phyloP scores from a whole-genome alignment of 208 protist genomes.

The Giardia muris region DNA sequence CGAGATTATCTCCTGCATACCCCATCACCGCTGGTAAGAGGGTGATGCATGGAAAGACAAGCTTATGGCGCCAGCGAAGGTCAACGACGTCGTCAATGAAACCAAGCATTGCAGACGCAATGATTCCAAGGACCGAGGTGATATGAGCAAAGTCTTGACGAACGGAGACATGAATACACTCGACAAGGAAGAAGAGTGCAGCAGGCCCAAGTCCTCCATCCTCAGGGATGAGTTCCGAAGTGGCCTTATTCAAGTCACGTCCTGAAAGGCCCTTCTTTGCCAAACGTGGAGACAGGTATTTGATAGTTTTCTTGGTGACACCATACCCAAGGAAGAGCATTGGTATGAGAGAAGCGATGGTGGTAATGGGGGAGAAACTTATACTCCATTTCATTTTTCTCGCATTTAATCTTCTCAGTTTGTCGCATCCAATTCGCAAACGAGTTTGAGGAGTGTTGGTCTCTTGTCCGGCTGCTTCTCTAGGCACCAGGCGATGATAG shows the following conservation, averaged over 20 bases:
- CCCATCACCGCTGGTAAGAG: constrained; percentile 66
- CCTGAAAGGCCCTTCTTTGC: background rate
- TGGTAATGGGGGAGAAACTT: no score
- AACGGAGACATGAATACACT: no score
- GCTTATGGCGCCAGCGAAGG: constrained; percentile 70
- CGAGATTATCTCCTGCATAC: constrained; percentile 59
- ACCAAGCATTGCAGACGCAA: constrained; percentile 61
- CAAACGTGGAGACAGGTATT: background rate
- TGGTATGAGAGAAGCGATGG: no score
- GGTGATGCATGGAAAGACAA: constrained; percentile 80
- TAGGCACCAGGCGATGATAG: no score
- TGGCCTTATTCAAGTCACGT: background rate
- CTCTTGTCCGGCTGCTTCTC: no score
- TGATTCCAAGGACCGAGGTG: background rate
- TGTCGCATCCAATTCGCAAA: no score
- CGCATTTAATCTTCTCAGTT: no score
- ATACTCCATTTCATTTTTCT: no score
- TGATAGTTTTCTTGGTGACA: no score
- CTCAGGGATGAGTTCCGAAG: background rate
- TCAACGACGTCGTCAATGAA: constrained; percentile 97
- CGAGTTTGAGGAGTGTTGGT: no score
- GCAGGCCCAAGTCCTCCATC: background rate
- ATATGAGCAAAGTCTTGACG: background rate
- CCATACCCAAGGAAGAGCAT: no score
- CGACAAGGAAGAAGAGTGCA: background rate